phyloP scores from a whole-genome alignment of 345 rosid species.

The Eutrema yunnanense region DNA sequence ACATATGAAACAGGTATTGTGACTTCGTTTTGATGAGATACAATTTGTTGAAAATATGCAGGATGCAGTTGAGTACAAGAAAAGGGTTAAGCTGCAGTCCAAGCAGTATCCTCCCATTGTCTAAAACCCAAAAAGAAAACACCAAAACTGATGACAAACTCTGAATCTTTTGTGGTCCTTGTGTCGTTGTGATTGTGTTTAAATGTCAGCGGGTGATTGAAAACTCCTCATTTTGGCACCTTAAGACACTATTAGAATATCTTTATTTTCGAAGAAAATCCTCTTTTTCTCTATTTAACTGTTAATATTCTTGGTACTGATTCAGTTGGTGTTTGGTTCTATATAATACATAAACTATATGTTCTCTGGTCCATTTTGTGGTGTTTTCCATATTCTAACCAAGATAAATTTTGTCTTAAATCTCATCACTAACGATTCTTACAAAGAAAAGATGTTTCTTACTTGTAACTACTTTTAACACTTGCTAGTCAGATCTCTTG shows the following conservation, averaged over 20 bases:
- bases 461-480: not conserved
- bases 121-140: slow-evolving; percentile 22
- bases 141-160: slow-evolving; percentile 26
- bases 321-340: slow-evolving; percentile 28
- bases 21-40: not conserved
- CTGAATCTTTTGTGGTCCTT: slow-evolving; percentile 16
- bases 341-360: not conserved
- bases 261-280: slow-evolving; percentile 10
- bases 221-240: slow-evolving; percentile 26
- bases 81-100: slow-evolving; percentile 79
- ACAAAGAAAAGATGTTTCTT: not conserved
- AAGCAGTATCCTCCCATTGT: slow-evolving; percentile 77
- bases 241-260: slow-evolving; percentile 7
- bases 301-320: slow-evolving; percentile 23
- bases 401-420: not conserved
- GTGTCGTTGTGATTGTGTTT: slow-evolving; percentile 23
- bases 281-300: slow-evolving; percentile 10
- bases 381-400: not conserved
- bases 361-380: not conserved
- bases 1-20: not conserved
- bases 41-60: slow-evolving; percentile 26
- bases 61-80: slow-evolving; percentile 84
- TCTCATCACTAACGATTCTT: not conserved
- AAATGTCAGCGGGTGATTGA: slow-evolving; percentile 14
- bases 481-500: not conserved